Evolutionary conservation across 73 alveolate species (phyloP).

Genomic region (Tetrahymena thermophila): DNA sequence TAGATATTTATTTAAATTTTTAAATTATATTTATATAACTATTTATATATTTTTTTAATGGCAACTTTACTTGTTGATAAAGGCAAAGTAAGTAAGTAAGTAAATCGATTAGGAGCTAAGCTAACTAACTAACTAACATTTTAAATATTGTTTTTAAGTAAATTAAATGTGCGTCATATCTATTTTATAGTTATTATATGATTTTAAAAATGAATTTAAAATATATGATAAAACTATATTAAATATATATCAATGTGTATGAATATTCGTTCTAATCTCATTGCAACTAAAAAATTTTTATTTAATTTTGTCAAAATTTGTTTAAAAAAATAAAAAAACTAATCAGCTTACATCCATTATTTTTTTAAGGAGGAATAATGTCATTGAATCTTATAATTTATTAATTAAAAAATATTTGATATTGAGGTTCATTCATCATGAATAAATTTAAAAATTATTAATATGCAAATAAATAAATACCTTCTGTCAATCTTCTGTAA

Average conservation of each 20-base stretch:
- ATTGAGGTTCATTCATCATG: too few species aligned
- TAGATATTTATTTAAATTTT: too few species aligned
- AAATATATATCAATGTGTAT: neutral
- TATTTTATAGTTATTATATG: neutral
- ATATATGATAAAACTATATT: neutral
- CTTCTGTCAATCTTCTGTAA: neutral
- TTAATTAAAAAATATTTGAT: too few species aligned
- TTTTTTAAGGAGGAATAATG: neutral
- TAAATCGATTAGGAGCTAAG: neutral
- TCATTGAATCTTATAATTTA: neutral
- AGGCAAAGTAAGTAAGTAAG: too few species aligned
- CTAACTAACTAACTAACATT: too few species aligned
- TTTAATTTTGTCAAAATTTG: neutral
- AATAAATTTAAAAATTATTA: too few species aligned
- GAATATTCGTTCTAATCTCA: neutral
- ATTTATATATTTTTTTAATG: too few species aligned
- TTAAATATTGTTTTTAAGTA: too few species aligned
- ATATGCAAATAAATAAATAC: neutral
- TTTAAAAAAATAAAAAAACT: too few species aligned
- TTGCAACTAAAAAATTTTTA: neutral
- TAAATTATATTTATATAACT: too few species aligned
- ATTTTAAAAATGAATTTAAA: too few species aligned
- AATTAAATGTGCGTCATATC: neutral
- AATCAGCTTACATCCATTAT: neutral
- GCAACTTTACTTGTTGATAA: too few species aligned